phyloP scores from a whole-genome alignment of 2,329 filamentous ascomycete genomes.

The Fusarium sp. region DNA sequence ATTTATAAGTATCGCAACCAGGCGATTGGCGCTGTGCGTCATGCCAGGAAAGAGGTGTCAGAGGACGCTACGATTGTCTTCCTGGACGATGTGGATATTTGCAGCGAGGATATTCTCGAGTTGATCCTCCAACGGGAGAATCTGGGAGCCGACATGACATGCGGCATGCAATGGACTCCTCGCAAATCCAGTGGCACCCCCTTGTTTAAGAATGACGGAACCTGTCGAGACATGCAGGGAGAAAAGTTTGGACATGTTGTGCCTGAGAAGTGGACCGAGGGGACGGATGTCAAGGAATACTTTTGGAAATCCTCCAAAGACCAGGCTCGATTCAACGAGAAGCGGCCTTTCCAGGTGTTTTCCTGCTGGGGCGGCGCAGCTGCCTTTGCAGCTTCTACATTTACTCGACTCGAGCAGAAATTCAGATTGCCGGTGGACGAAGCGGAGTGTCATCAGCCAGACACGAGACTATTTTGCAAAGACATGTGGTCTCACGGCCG shows the following conservation, averaged over 20 bases:
- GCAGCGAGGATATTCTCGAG: slow-evolving; percentile 67
- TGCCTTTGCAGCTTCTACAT: slow-evolving; percentile 47
- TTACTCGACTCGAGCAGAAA: slow-evolving; percentile 43
- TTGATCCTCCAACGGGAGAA: slow-evolving; percentile 59
- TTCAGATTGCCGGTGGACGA: slow-evolving; percentile 49
- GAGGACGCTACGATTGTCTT: slow-evolving; percentile 59
- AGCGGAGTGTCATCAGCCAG: slow-evolving; percentile 63
- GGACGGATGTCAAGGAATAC: slow-evolving; percentile 59
- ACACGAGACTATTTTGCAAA: slow-evolving; percentile 66
- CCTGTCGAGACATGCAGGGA: slow-evolving; percentile 60
- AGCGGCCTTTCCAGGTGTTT: slow-evolving; percentile 67
- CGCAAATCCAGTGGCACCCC: neutral
- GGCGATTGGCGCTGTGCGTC: neutral
- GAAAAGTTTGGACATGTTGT: slow-evolving; percentile 56
- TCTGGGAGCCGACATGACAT: slow-evolving; percentile 65
- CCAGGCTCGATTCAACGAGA: slow-evolving; percentile 46
- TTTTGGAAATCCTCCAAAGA: slow-evolving; percentile 62
- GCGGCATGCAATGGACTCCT: slow-evolving; percentile 57
- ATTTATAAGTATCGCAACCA: neutral
- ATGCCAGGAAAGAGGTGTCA: neutral
- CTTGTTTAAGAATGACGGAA: slow-evolving; percentile 45
- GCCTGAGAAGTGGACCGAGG: slow-evolving; percentile 52
- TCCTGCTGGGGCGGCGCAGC: slow-evolving; percentile 69
- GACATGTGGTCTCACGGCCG: slow-evolving; percentile 64
- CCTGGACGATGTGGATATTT: slow-evolving; percentile 64